Evolutionary conservation across 2,329 filamentous ascomycete species (phyloP).

Genomic region (Fonsecaea nubica): DNA sequence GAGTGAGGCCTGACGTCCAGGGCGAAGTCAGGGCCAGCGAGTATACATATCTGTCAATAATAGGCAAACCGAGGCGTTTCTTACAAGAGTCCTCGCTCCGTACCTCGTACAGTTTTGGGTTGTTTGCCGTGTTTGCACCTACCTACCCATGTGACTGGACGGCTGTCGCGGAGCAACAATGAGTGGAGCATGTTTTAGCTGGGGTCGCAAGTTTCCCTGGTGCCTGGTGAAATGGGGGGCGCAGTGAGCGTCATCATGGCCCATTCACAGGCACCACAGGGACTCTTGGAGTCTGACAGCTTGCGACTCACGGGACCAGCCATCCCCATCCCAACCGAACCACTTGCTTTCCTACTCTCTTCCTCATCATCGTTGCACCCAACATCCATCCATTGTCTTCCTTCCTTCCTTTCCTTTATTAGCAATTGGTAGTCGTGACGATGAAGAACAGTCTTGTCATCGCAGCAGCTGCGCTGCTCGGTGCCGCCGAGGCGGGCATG

Average conservation of each 20-base stretch:
- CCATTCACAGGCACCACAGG: not conserved
- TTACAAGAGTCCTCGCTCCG: no score
- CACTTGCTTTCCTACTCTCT: slow-evolving; percentile 16
- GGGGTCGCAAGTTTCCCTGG: slow-evolving; percentile 5
- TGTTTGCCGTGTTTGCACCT: slow-evolving; percentile 5
- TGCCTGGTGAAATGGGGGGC: slow-evolving; percentile 1
- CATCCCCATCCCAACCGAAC: slow-evolving; percentile 23
- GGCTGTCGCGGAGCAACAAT: slow-evolving; percentile 1
- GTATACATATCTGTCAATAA: not conserved
- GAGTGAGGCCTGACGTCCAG: not conserved
- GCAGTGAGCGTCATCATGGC: not conserved
- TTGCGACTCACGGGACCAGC: slow-evolving; percentile 1
- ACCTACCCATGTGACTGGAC: not conserved
- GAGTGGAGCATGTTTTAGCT: slow-evolving; percentile 9
- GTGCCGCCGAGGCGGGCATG: slow-evolving; percentile 81
- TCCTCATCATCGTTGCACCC: slow-evolving; percentile 21
- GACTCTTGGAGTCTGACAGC: not conserved
- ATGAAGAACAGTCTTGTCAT: slow-evolving; percentile 89
- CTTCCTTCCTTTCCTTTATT: slow-evolving; percentile 24
- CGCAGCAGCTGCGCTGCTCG: slow-evolving; percentile 79
- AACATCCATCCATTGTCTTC: slow-evolving; percentile 36
- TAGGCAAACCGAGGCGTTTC: no score
- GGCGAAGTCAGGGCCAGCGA: not conserved
- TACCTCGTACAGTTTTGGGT: not conserved
- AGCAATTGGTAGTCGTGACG: slow-evolving; percentile 40